A percentile compares a stretch with the other conserved stretches of the same genome.
phyloP scores from a whole-genome alignment of 805 yeast genomes.

The Tetrapisispora nanseiensis region DNA sequence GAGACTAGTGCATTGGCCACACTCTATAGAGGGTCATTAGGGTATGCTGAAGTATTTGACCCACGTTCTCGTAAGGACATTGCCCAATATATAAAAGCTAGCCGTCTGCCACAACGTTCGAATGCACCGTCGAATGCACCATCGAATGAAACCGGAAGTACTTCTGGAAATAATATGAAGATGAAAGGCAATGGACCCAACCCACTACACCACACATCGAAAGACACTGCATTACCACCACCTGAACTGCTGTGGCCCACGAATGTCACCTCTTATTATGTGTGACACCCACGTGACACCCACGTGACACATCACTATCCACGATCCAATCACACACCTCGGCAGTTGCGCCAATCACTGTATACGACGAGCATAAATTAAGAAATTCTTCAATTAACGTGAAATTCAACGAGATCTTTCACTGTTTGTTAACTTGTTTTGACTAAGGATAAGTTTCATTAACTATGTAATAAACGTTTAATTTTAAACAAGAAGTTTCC shows the following conservation, averaged over 20 bases:
- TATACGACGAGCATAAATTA: neutral
- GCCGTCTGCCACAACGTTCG: conserved; percentile 11
- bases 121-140: conserved; percentile 3
- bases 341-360: neutral
- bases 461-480: no score
- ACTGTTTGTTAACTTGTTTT: no score
- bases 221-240: no score
- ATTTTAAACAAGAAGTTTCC: neutral
- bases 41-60: conserved; percentile 12
- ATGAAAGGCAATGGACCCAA: no score
- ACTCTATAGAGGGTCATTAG: conserved; percentile 13
- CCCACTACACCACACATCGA: no score
- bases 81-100: conserved; percentile 7
- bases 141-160: no score
- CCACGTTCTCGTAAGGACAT: conserved; percentile 9
- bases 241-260: conserved; percentile 5
- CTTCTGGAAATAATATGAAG: no score
- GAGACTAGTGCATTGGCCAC: conserved; percentile 1
- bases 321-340: conserved; percentile 6
- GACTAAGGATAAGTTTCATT: no score
- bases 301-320: conserved; percentile 3
- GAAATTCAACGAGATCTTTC: no score
- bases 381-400: no score
- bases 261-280: conserved; percentile 1
- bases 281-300: conserved; percentile 5